Evolutionary conservation across 2,329 filamentous ascomycete species (phyloP), one percentile per base, ranked within the genome.

Genomic region (Cercospora beticola): DNA sequence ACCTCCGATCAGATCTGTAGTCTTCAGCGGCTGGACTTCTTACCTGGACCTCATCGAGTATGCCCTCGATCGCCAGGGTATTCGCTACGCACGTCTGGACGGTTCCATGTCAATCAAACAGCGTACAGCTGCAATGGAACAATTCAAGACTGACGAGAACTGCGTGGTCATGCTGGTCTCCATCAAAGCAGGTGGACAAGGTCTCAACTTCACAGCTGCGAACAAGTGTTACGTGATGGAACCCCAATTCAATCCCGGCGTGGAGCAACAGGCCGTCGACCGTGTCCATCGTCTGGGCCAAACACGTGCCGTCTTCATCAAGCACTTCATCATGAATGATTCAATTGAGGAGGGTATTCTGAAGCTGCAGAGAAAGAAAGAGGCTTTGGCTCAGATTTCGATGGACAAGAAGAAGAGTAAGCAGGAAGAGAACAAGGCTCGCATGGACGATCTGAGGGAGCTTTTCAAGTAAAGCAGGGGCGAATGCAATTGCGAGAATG

Each of bases 331-430:
- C 75, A 98, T 98, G 93, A 85, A 87, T 26, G 85, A 88, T 69
- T 97, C 92, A 76, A 97, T 99, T 68, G 95, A 99, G 79, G 92
- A 97, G 82, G 94, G 93, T 82, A 97, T 99, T 87, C 83, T 96
- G 2, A 86, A 91, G 75, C 82, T 99, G 70, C 94, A 97, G 79
- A 88, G 92, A 68, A 96, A 95, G 86, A 99, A 99, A 86, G 92
- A 91, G 82, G 90, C 93, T 79, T 82, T 99, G 62, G 95, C 95
- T 0, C 93, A 92, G 76, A 83, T 98, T 73, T 94, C 92, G 77
- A 90, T 96, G 90, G 91, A 78, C 58, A 77, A 74, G 65, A 80
- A 81, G 80, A 90, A 82, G 82, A 85, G 84, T 66, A 88, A 87
- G 78, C 81, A 82, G 5, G 88, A 92, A 77, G 84, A 87, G 56